Evolutionary conservation across 495 filamentous ascomycete species (phyloP).

Genomic region (Penicillium canariense): DNA sequence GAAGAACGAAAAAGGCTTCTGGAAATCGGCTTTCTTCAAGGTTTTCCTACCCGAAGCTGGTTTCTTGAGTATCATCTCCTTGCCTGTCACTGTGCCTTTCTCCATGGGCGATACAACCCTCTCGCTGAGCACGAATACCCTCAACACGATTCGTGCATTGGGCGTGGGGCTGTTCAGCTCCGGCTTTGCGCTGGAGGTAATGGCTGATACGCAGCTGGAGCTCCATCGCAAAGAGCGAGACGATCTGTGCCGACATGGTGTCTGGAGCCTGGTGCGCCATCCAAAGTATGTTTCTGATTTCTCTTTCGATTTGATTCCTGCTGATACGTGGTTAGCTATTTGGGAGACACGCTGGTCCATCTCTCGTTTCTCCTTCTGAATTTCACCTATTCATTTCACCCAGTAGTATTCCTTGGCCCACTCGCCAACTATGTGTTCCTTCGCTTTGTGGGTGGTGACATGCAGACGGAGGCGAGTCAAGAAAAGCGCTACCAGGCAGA

Average conservation of each 20-base stretch:
- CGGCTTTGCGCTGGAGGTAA: conserved; percentile 51
- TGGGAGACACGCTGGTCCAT: conserved; percentile 57
- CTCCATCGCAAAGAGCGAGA: conserved; percentile 31
- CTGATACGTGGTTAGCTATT: conserved; percentile 43
- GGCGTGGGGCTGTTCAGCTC: conserved; percentile 54
- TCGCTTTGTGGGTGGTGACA: conserved; percentile 53
- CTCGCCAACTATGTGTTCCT: conserved; percentile 58
- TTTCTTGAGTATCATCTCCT: conserved; percentile 50
- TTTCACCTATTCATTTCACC: conserved; percentile 49
- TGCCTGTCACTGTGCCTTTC: conserved; percentile 57
- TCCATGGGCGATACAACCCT: conserved; percentile 17
- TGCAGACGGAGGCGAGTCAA: conserved; percentile 51
- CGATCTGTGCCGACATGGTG: conserved; percentile 48
- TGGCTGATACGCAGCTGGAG: conserved; percentile 54
- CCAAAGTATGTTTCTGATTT: conserved; percentile 50
- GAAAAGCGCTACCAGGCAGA: conserved; percentile 45
- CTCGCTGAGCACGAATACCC: conserved; percentile 5
- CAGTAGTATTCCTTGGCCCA: conserved; percentile 52
- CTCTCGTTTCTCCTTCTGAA: conserved; percentile 39
- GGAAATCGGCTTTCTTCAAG: conserved; percentile 49
- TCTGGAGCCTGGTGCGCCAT: conserved; percentile 60
- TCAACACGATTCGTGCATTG: conserved; percentile 34
- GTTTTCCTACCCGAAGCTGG: conserved; percentile 52
- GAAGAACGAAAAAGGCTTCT: conserved; percentile 52
- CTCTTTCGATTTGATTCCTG: neutral